Evolutionary conservation across 768 basidiomycete genomes (phyloP), one percentile per base, ranked within the genome.

Genomic region (Mycena belliarum): DNA sequence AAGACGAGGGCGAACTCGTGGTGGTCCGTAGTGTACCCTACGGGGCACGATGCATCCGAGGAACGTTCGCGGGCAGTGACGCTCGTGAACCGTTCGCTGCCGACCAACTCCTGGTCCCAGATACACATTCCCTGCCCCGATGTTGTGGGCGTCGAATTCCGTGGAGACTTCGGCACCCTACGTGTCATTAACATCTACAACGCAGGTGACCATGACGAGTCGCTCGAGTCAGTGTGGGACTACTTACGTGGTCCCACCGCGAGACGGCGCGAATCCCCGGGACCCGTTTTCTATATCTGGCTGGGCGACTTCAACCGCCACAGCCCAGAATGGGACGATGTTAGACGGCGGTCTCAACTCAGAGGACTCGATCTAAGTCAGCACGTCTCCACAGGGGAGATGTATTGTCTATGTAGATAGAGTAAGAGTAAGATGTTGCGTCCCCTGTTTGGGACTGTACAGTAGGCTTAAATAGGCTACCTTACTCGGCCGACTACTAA

Each of bases 141-240:
- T 18, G 25, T 50, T 7, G 49, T 50, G 2, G 70, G 59, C 0
- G 59, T 73, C 0, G 55, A 63, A n/a, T 18, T 75, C 2, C 21
- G 40, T 4, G 65, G 62, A 6, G 26, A n/a, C 7, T 37, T 48
- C 2, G 65, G 66, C 1, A 50, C 20, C 2, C 8, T 76, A 25
- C 49, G 51, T 2, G 65, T 78, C 0, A 65, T 76, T 68, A 78
- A 77, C 61, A 58, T 78, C 6, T 79, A 79, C 65, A 73, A 72
- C 33, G 67, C 74, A 63, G 61, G 70, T 10, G 59, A 52, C 0
- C 43, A 73, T 46, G 44, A 68, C 23, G 28, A 65, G 11, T 65
- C 61, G 0, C 53, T 73, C 0, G 37, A 32, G 12, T 55, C 51
- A 1, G 60, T 70, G 1, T 47, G 33, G 6, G 29, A 16, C 2